Percentiles rank a stretch among this genome's conserved stretches.
phyloP scores from a whole-genome alignment of 2,329 filamentous ascomycete genomes.

The Ophiostoma piceae region DNA sequence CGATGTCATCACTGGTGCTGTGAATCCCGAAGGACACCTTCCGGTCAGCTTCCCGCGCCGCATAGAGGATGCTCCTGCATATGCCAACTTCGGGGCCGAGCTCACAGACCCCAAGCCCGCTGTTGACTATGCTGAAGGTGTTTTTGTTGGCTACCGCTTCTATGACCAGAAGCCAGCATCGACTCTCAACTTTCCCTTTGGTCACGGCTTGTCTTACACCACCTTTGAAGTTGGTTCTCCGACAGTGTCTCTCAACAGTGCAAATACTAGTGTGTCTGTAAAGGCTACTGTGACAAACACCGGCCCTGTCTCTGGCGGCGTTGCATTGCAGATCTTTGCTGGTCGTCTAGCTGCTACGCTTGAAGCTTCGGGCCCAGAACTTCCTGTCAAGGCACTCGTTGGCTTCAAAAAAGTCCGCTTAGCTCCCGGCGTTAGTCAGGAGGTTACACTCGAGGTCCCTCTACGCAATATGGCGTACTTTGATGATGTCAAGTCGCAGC shows the following conservation, averaged over 20 bases:
- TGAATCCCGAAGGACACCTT: slow-evolving; percentile 63
- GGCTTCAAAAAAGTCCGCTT: background rate
- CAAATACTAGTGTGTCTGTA: background rate
- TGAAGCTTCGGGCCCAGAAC: background rate
- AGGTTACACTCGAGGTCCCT: background rate
- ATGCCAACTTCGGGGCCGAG: slow-evolving; percentile 67
- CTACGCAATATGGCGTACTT: background rate
- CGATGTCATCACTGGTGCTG: slow-evolving; percentile 58
- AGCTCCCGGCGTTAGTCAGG: background rate
- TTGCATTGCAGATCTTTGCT: background rate
- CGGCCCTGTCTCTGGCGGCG: background rate
- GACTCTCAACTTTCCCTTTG: slow-evolving; percentile 63
- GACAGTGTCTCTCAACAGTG: background rate
- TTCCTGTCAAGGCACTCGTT: background rate
- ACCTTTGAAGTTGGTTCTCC: slow-evolving; percentile 45
- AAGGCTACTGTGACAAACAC: background rate
- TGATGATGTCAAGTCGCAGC: background rate
- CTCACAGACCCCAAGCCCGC: slow-evolving; percentile 46
- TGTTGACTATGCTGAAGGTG: slow-evolving; percentile 70
- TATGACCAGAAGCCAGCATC: slow-evolving; percentile 49
- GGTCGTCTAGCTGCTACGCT: background rate
- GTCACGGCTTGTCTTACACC: slow-evolving; percentile 74
- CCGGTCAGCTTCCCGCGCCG: slow-evolving; percentile 60
- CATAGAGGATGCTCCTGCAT: slow-evolving; percentile 67
- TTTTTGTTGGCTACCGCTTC: slow-evolving; percentile 75